These are phyloP conservation scores for Scheffersomyces spartinae DNA, from an alignment of 805 yeast species.

Conservation along the genomic window DNA sequence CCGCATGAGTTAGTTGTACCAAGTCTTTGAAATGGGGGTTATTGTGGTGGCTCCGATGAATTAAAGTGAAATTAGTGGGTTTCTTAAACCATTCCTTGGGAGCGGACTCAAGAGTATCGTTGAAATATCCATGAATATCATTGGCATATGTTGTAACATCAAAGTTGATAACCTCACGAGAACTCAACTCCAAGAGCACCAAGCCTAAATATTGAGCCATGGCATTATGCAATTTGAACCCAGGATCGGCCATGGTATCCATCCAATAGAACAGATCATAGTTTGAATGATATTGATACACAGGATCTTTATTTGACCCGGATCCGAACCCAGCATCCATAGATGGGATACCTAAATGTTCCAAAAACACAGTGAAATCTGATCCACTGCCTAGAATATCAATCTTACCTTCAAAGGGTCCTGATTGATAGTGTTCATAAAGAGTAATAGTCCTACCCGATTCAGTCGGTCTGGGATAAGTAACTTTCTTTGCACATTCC, in stretches of 20 bases:
- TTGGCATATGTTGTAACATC: slow-evolving; percentile 28
- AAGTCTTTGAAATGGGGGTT: slow-evolving; percentile 11
- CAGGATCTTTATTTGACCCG: slow-evolving; percentile 37
- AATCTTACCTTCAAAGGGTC: slow-evolving; percentile 20
- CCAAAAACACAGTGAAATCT: slow-evolving; percentile 53
- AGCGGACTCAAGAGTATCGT: slow-evolving; percentile 19
- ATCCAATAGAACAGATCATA: slow-evolving; percentile 69
- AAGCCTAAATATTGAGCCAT: slow-evolving; percentile 44
- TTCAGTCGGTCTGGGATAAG: slow-evolving; percentile 37
- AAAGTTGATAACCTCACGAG: slow-evolving; percentile 34
- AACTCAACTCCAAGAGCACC: slow-evolving; percentile 35
- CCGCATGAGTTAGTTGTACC: slow-evolving; percentile 13
- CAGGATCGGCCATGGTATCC: slow-evolving; percentile 51
- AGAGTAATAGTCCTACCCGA: slow-evolving; percentile 7
- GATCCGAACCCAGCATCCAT: slow-evolving; percentile 46
- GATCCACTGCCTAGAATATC: slow-evolving; percentile 56
- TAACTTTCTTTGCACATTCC: slow-evolving; percentile 30
- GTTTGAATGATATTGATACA: slow-evolving; percentile 68
- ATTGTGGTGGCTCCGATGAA: too few species aligned
- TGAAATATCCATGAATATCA: slow-evolving; percentile 24
- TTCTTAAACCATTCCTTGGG: slow-evolving; percentile 28
- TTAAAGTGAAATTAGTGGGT: slow-evolving; percentile 3
- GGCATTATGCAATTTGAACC: slow-evolving; percentile 45
- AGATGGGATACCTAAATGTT: slow-evolving; percentile 49
- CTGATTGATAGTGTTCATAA: slow-evolving; percentile 14